These are phyloP conservation scores for Fusarium dimerum DNA, from an alignment of 2,329 filamentous ascomycete genomes.

Conservation along the genomic window DNA sequence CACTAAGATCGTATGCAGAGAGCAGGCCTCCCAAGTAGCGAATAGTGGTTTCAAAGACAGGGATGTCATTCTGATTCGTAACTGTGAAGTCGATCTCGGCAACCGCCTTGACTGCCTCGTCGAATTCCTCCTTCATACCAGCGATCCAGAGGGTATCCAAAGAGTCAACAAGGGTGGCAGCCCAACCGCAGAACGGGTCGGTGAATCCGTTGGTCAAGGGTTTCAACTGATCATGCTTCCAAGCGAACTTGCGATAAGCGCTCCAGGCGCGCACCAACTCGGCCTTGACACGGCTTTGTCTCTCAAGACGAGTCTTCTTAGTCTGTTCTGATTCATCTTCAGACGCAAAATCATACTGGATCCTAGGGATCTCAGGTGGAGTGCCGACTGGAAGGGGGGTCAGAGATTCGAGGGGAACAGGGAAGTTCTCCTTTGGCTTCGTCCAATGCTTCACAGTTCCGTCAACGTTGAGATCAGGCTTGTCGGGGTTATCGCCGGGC, in stretches of 20 bases:
- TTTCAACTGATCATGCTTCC: conserved; percentile 82
- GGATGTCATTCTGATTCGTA: conserved; percentile 66
- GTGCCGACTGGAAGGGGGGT: conserved; percentile 74
- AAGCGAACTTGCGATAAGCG: conserved; percentile 78
- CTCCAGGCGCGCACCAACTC: conserved; percentile 80
- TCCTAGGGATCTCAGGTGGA: conserved; percentile 69
- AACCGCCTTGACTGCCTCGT: conserved; percentile 71
- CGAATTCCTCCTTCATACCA: conserved; percentile 75
- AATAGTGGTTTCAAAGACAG: conserved; percentile 92
- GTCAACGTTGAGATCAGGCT: conserved; percentile 13
- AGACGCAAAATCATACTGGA: conserved; percentile 72
- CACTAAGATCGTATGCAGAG: conserved; percentile 84
- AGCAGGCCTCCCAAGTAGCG: conserved; percentile 86
- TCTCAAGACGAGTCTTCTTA: conserved; percentile 63
- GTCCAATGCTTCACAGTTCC: conserved; percentile 65
- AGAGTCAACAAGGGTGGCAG: conserved; percentile 80
- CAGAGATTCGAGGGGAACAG: conserved; percentile 68
- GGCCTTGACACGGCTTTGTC: conserved; percentile 67
- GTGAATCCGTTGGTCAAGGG: conserved; percentile 68
- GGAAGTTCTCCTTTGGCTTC: conserved; percentile 75
- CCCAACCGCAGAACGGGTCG: conserved; percentile 91
- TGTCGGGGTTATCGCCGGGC: conserved; percentile 17
- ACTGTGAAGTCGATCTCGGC: conserved; percentile 81
- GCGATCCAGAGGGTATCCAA: conserved; percentile 88
- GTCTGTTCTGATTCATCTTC: conserved; percentile 56